These are phyloP conservation scores for Trypanosoma platydactyli DNA, from an alignment of 208 protist genomes.

Conservation along the genomic window DNA sequence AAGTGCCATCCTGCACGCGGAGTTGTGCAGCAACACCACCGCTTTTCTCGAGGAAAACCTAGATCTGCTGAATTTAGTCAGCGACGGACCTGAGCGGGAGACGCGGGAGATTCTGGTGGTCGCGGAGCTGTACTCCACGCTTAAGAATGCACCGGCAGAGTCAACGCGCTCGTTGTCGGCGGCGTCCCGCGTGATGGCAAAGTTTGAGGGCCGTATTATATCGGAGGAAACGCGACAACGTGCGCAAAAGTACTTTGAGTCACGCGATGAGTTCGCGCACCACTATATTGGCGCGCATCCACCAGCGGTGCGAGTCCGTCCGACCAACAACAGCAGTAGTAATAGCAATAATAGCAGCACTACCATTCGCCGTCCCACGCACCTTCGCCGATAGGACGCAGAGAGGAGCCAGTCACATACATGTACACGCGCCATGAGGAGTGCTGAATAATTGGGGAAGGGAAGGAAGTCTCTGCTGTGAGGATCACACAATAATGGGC, in stretches of 20 bases:
- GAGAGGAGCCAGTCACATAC: background rate
- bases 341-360: conserved; percentile 25
- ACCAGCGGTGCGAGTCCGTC: background rate
- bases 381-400: conserved; percentile 1
- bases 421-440: background rate
- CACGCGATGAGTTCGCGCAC: conserved; percentile 19
- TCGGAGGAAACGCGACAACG: conserved; percentile 55
- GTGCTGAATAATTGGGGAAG: too few relatives aligned
- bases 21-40: conserved; percentile 36
- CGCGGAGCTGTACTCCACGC: conserved; percentile 54
- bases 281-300: conserved; percentile 20
- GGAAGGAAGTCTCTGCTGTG: too few relatives aligned
- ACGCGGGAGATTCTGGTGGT: conserved; percentile 45
- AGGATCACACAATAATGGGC: too few relatives aligned
- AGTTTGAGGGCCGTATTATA: conserved; percentile 47
- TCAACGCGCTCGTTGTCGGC: conserved; percentile 24
- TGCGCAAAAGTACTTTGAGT: conserved; percentile 28
- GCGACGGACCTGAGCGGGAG: conserved; percentile 44
- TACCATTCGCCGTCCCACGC: background rate
- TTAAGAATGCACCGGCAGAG: conserved; percentile 23
- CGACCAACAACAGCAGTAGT: conserved; percentile 13
- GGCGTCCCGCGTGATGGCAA: conserved; percentile 39
- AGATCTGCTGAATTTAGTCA: conserved; percentile 55
- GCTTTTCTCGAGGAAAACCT: conserved; percentile 59
- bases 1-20: conserved; percentile 67